These are phyloP conservation scores for Globisporangium irregulare DNA, from an alignment of 352 stramenopile species.

Conservation along the genomic window DNA sequence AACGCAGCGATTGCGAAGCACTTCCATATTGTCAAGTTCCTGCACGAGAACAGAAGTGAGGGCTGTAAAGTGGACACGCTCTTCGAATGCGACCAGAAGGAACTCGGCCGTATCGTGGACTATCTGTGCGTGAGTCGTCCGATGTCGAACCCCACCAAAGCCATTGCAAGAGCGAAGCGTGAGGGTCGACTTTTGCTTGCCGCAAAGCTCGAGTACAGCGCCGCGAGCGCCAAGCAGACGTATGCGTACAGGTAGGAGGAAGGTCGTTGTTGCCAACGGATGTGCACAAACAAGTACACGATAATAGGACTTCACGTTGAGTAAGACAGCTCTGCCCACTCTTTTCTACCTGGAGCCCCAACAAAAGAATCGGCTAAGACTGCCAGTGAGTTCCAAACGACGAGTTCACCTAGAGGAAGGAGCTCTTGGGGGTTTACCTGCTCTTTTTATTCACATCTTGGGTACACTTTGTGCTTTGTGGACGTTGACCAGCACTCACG, in stretches of 20 bases:
- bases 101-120: not conserved
- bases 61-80: constrained; percentile 11
- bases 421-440: too few relatives aligned
- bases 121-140: not conserved
- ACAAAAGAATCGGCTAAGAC: too few relatives aligned
- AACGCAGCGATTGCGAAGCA: constrained; percentile 3
- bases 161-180: not conserved
- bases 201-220: not conserved
- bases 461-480: too few relatives aligned
- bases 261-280: too few relatives aligned
- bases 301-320: too few relatives aligned
- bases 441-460: too few relatives aligned
- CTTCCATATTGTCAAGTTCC: constrained; percentile 5
- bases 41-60: constrained; percentile 9
- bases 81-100: not conserved
- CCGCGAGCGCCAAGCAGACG: not conserved
- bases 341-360: too few relatives aligned
- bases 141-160: not conserved
- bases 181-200: not conserved
- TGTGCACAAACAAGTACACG: too few relatives aligned
- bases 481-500: too few relatives aligned
- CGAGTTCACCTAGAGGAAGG: too few relatives aligned
- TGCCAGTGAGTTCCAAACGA: too few relatives aligned
- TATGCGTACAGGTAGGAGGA: not conserved
- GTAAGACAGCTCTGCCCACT: too few relatives aligned